Conservation (phyloP, 768 basidiomycete species). For the Boletales sp. region DNA sequence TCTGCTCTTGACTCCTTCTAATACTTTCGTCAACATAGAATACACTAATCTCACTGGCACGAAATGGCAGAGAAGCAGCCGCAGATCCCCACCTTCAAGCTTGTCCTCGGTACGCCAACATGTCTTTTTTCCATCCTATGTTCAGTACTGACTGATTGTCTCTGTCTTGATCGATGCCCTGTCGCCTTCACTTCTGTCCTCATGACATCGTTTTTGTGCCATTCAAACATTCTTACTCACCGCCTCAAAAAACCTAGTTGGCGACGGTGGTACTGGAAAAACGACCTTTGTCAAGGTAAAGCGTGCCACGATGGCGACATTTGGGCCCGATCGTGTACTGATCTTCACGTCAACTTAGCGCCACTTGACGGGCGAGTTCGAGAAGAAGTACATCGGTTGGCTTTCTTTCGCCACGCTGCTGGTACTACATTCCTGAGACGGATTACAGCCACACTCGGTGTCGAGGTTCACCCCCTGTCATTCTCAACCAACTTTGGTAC, state of each 20-base stretch:
- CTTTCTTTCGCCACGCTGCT: slow-evolving; percentile 8
- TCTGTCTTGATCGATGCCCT: slow-evolving; percentile 52
- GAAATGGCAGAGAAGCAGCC: slow-evolving; percentile 32
- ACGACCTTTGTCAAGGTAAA: slow-evolving; percentile 96
- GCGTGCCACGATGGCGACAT: slow-evolving; percentile 23
- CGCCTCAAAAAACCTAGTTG: slow-evolving; percentile 49
- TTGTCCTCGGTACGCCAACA: slow-evolving; percentile 82
- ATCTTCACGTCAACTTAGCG: slow-evolving; percentile 58
- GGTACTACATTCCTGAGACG: slow-evolving; percentile 12
- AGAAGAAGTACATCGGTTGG: slow-evolving; percentile 99
- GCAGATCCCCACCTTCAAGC: slow-evolving; percentile 88
- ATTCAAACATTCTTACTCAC: not conserved
- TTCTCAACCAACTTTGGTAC: slow-evolving; percentile 99
- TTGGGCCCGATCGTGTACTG: slow-evolving; percentile 50
- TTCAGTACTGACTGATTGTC: slow-evolving; percentile 21
- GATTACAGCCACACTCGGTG: slow-evolving; percentile 89
- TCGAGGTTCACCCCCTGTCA: slow-evolving; percentile 94
- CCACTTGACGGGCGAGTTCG: slow-evolving; percentile 99
- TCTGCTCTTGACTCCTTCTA: slow-evolving; percentile 29
- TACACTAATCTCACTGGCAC: slow-evolving; percentile 12
- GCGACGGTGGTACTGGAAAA: slow-evolving; percentile 96
- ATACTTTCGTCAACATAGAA: slow-evolving; percentile 21
- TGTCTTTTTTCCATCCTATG: not conserved
- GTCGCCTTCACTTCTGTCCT: slow-evolving; percentile 7
- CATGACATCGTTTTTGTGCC: slow-evolving; percentile 7